A percentile compares a stretch with the other conserved stretches of the same genome.
Evolutionary conservation across 1,284 basidiomycete genomes (phyloP).

Genomic region (Cystobasidium sp.): DNA sequence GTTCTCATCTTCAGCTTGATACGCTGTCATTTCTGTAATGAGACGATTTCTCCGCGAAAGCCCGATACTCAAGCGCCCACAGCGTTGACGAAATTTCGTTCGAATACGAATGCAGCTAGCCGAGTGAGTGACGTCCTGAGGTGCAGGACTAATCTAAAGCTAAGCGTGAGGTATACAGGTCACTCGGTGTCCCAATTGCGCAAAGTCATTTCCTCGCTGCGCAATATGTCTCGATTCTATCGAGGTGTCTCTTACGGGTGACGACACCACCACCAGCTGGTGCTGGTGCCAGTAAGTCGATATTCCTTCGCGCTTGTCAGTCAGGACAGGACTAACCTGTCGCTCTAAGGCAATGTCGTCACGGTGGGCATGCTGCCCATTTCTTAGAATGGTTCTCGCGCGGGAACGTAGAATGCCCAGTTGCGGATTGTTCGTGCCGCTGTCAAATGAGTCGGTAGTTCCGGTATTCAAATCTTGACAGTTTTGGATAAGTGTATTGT

Average conservation of each 20-base stretch:
- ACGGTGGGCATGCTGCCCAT: slow-evolving; percentile 52
- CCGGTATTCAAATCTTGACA: too few relatives aligned
- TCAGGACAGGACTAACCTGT: background rate
- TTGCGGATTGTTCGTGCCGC: slow-evolving; percentile 47
- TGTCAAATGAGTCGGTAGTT: slow-evolving; percentile 22
- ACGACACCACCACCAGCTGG: slow-evolving; percentile 30
- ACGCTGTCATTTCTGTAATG: slow-evolving; percentile 40
- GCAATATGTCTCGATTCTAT: slow-evolving; percentile 49
- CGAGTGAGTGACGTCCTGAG: background rate
- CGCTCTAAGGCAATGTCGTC: slow-evolving; percentile 49
- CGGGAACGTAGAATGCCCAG: slow-evolving; percentile 44
- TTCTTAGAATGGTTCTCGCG: slow-evolving; percentile 52
- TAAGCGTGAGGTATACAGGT: slow-evolving; percentile 27
- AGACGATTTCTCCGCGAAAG: slow-evolving; percentile 30
- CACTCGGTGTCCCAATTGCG: slow-evolving; percentile 51
- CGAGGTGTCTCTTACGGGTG: slow-evolving; percentile 46
- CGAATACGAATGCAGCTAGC: background rate
- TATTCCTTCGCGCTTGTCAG: too few relatives aligned
- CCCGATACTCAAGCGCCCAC: background rate
- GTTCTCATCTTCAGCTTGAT: slow-evolving; percentile 43
- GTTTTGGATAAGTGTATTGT: background rate
- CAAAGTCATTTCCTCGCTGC: slow-evolving; percentile 51
- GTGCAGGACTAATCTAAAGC: background rate
- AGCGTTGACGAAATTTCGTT: background rate
- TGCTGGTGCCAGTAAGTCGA: slow-evolving; percentile 18